Base-by-base conservation (phyloP, 2,329 filamentous ascomycete genomes). In the Fusarium heterosporum region DNA sequence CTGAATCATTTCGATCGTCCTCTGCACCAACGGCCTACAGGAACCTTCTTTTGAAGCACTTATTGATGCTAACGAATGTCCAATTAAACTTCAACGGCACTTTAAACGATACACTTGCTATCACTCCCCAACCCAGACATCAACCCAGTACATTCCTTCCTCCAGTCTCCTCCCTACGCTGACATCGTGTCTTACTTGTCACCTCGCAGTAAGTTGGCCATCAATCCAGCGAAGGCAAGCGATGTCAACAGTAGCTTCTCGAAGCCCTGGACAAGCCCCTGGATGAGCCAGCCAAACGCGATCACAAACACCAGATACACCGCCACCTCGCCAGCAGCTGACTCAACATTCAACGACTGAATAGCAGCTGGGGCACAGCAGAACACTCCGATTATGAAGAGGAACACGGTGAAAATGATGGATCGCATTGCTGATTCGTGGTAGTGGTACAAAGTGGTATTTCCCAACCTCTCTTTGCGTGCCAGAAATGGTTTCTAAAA, bases 281-380 rank as follows among this genome's bases (percentile, higher is more conserved):
- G 56, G 11, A 13, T 42, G 22, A 58, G 6, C 55, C 45, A 66
- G 29, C 56, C 57, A 40, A 66, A 66, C 6, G 17, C 34, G 28
- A 66, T 62, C 12, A 66, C 56, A 39, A 66, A 66, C 8, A 54
- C 47, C 9, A 66, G 57, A 36, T 66, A 66, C 5, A 50, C 58
- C 19, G 30, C 62, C 8, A 66, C 56, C 29, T 66, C 63, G 3
- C 51, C 62, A 6, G 17, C n/a, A 16, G 46, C 30, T 13, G 63
- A 63, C 6, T 34, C 10, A 2, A 66, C 63, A 17, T 66, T 66
- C 16, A 66, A 17, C 3, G 61, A 57, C 29, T 66, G 63, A 8
- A 66, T 58, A 5, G 43, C 62, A 4, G 64, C 63, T 11, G 63
- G 63, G 3, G 63, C 63, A 36, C 63, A 66, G 4, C 49, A 40